Evolutionary conservation across 2,329 filamentous ascomycete species (phyloP), one percentile per base, ranked within the genome.

Genomic region (Nemania sp.): DNA sequence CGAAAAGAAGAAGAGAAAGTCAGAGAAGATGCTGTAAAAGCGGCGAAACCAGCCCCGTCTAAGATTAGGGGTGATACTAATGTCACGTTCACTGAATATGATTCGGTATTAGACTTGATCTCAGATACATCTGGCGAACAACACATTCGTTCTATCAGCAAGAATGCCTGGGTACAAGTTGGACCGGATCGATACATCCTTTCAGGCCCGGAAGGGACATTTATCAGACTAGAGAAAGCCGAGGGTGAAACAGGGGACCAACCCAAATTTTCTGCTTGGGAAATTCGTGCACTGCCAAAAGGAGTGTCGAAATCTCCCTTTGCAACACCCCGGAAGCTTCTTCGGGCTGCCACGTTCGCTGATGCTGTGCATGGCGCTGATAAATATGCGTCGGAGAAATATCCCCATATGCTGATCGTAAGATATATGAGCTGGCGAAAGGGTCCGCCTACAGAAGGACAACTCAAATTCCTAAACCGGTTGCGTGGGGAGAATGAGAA

Each of bases 61-160:
- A 2, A 29, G 15, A 29, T 64, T 35, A 60, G 27, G 59, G 24
- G 64, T 11, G 58, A 27, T 54, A 78, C 77, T 3, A 86, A 84
- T 22, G 82, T 98, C 32, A 91, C 88, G 0, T 97, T 98, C 75
- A 95, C 93, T 7, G 93, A 97, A 73, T 99, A 98, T 78, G 92
- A 92, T 66, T 95, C 92, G 2, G 90, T 99, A n/a, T 90, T 94
- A 71, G 96, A 98, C 75, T 86, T 99, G 15, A 91, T 99, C 41
- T 87, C 90, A 52, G 95, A 98, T 77, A 91, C 90, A 0, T 91
- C 90, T 2, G 89, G 88, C 29, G 95, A 98, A 75, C 85, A 85
- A 52, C 91, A 94, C 75, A 94, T 98, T 68, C 89, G 93, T 52
- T 83, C 86, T 18, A 83, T 97, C 22, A 97, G 93, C 77, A 85